Percentiles rank a stretch among this genome's conserved stretches.
Conservation (phyloP, 164 flowering plant genomes). For the Taxillus chinensis region DNA sequence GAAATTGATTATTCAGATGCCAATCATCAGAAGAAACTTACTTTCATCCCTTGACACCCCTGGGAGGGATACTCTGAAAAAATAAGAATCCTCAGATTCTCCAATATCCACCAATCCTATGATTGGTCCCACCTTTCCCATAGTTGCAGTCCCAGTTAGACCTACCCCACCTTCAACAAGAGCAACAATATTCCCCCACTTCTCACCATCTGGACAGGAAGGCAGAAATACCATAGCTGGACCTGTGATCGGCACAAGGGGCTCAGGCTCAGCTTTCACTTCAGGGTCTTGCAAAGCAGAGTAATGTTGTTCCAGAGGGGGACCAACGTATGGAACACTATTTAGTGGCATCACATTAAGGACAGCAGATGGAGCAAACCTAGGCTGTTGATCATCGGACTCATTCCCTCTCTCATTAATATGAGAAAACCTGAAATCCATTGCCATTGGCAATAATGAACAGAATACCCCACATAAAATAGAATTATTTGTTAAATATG, state of each 20-base stretch:
- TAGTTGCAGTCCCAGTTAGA: slow-evolving; percentile 3
- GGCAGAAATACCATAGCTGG: slow-evolving; percentile 2
- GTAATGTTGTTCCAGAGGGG: not conserved
- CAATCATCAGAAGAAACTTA: not conserved
- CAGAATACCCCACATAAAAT: not conserved
- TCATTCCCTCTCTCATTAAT: not conserved
- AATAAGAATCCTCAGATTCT: slow-evolving; percentile 1
- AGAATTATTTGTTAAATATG: too few relatives aligned
- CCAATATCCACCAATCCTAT: slow-evolving; percentile 1
- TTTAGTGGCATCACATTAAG: slow-evolving; percentile 5
- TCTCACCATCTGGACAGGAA: not conserved
- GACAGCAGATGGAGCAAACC: not conserved
- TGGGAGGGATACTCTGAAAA: slow-evolving; percentile 1
- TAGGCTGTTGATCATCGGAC: not conserved
- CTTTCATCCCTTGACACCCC: slow-evolving; percentile 7
- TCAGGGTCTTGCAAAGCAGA: not conserved
- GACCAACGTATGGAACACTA: slow-evolving; percentile 3
- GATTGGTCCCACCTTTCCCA: slow-evolving; percentile 1
- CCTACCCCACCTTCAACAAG: not conserved
- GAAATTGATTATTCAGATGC: not conserved
- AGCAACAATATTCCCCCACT: slow-evolving; percentile 2
- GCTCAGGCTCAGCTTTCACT: not conserved
- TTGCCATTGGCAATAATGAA: not conserved
- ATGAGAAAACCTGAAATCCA: not conserved
- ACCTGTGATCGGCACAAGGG: too few relatives aligned